A percentile compares a stretch with the other conserved stretches of the same genome.
These are phyloP conservation scores for Fomitiporia mediterranea DNA, from an alignment of 1,284 basidiomycete species.

Conservation along the genomic window DNA sequence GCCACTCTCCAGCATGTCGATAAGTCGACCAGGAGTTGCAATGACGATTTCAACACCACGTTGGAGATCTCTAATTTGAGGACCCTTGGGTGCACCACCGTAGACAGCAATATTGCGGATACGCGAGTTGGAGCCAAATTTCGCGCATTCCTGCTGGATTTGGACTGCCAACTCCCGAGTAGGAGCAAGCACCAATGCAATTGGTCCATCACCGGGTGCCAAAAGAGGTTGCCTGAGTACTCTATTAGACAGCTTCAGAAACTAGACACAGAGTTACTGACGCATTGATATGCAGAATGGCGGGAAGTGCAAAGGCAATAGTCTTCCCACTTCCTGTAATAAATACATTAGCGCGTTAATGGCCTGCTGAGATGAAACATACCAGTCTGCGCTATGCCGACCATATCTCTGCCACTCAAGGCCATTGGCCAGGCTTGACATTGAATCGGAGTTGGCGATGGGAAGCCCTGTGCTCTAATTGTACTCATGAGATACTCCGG, in stretches of 20 bases:
- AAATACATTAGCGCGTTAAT: neutral
- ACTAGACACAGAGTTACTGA: slow-evolving; percentile 36
- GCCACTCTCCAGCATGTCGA: slow-evolving; percentile 92
- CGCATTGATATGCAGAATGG: slow-evolving; percentile 99
- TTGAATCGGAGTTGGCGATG: slow-evolving; percentile 89
- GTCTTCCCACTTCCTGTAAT: slow-evolving; percentile 77
- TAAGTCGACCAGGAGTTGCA: slow-evolving; percentile 85
- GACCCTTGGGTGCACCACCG: slow-evolving; percentile 97
- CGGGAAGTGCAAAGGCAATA: slow-evolving; percentile 95
- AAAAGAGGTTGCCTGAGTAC: slow-evolving; percentile 80
- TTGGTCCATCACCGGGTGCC: slow-evolving; percentile 92
- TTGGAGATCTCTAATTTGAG: slow-evolving; percentile 95
- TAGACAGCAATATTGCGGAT: slow-evolving; percentile 99
- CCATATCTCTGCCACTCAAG: slow-evolving; percentile 89
- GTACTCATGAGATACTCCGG: slow-evolving; percentile 95
- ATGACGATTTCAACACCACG: slow-evolving; percentile 96
- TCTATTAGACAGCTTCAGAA: slow-evolving; percentile 17
- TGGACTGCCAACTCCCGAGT: slow-evolving; percentile 98
- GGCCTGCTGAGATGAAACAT: neutral
- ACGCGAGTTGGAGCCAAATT: slow-evolving; percentile 82
- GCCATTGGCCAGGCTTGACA: slow-evolving; percentile 99
- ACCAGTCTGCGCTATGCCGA: slow-evolving; percentile 95
- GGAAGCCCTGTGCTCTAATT: slow-evolving; percentile 91
- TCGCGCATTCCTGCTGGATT: slow-evolving; percentile 97
- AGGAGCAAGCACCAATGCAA: slow-evolving; percentile 93